phyloP scores from a whole-genome alignment of 805 yeast species.

The Alloascoidea africana region DNA sequence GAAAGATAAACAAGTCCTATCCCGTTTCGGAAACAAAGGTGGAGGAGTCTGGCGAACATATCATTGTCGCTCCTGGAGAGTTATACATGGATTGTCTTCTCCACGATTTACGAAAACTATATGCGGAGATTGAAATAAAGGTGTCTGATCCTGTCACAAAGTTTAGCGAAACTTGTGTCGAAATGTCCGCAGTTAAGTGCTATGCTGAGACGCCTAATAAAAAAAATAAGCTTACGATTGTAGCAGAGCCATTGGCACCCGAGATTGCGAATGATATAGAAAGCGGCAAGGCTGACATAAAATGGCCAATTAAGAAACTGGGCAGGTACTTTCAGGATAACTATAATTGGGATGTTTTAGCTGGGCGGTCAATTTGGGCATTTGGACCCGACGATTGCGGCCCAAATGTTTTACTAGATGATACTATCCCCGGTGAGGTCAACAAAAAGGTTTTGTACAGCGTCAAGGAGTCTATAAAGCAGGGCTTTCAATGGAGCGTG shows the following conservation, averaged over 20 bases:
- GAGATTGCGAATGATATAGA: conserved; percentile 42
- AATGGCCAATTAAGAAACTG: conserved; percentile 25
- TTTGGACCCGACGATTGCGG: conserved; percentile 44
- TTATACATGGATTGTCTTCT: conserved; percentile 71
- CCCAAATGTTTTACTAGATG: conserved; percentile 48
- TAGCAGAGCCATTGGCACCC: conserved; percentile 60
- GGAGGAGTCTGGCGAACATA: conserved; percentile 84
- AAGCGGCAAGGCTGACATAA: conserved; percentile 22
- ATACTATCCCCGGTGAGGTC: conserved; percentile 58
- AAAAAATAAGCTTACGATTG: conserved; percentile 43
- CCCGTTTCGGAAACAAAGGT: conserved; percentile 53
- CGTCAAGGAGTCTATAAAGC: conserved; percentile 39
- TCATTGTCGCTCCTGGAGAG: conserved; percentile 74
- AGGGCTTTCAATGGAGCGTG: conserved; percentile 76
- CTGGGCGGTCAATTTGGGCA: conserved; percentile 71
- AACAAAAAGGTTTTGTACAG: conserved; percentile 32
- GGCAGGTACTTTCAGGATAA: conserved; percentile 38
- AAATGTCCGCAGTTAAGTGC: conserved; percentile 54
- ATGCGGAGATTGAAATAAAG: conserved; percentile 53
- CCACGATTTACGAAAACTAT: conserved; percentile 55
- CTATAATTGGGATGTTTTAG: conserved; percentile 71
- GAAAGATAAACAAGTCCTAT: conserved; percentile 45
- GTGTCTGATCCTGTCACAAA: conserved; percentile 74
- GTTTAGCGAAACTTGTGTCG: conserved; percentile 64
- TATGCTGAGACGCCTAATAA: conserved; percentile 40